Evolutionary conservation across 2,329 filamentous ascomycete species (phyloP).

Genomic region (Sphaerulina vaccinii): DNA sequence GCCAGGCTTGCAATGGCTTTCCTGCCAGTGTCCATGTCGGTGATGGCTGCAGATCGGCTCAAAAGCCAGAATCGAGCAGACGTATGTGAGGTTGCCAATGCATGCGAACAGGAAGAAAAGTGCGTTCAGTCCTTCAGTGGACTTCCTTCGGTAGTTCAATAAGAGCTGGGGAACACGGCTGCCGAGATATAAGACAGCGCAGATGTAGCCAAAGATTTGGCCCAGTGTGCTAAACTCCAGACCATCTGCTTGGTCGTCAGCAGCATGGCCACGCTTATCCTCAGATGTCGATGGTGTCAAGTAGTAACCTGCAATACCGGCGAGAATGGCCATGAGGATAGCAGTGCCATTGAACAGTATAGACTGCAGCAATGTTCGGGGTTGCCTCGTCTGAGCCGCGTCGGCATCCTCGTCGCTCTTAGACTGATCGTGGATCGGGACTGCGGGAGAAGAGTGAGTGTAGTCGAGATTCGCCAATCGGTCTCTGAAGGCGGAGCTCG

Average conservation of each 20-base stretch:
- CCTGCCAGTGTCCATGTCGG: slow-evolving; percentile 35
- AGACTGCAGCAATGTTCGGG: slow-evolving; percentile 46
- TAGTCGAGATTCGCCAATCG: slow-evolving; percentile 60
- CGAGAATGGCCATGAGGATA: slow-evolving; percentile 76
- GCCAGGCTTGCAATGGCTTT: slow-evolving; percentile 58
- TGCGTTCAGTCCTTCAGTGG: slow-evolving; percentile 87
- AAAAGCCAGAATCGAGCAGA: slow-evolving; percentile 87
- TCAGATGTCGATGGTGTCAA: slow-evolving; percentile 55
- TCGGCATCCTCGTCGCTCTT: slow-evolving; percentile 35
- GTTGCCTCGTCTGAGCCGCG: slow-evolving; percentile 41
- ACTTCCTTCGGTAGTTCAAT: slow-evolving; percentile 88
- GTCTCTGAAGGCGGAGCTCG: slow-evolving; percentile 45
- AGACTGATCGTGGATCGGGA: slow-evolving; percentile 66
- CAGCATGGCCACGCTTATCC: slow-evolving; percentile 26
- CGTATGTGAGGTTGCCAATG: slow-evolving; percentile 90
- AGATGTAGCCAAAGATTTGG: slow-evolving; percentile 91
- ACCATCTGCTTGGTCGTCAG: slow-evolving; percentile 45
- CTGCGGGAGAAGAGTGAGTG: slow-evolving; percentile 74
- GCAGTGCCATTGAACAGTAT: slow-evolving; percentile 72
- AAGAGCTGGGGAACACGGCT: slow-evolving; percentile 87
- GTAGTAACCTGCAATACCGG: slow-evolving; percentile 84
- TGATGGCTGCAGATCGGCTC: slow-evolving; percentile 64
- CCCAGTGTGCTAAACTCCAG: slow-evolving; percentile 73
- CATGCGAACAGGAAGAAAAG: slow-evolving; percentile 97
- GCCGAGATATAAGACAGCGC: slow-evolving; percentile 83